Percentiles rank a stretch among this genome's conserved stretches.
Conservation (phyloP, 371 early-diverging fungal genomes). For the Rhizopus delemar region DNA sequence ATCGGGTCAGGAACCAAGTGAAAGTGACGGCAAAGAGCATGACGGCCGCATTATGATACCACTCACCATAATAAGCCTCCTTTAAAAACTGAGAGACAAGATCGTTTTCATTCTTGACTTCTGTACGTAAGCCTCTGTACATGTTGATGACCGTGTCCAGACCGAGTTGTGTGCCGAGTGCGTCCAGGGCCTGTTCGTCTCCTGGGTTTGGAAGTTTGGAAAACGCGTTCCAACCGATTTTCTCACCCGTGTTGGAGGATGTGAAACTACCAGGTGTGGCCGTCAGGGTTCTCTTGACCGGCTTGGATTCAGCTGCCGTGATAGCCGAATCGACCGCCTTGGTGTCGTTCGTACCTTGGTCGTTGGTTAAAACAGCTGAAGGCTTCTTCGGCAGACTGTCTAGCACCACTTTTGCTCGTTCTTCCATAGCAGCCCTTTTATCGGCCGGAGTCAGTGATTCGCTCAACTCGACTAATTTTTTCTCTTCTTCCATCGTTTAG, state of each 20-base stretch:
- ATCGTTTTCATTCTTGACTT: conserved; percentile 17
- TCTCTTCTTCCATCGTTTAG: conserved; percentile 12
- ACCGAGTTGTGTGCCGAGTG: conserved; percentile 19
- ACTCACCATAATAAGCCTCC: conserved; percentile 42
- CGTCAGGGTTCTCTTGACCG: background rate
- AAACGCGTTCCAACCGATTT: conserved; percentile 41
- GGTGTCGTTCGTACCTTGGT: conserved; percentile 30
- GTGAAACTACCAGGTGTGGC: conserved; percentile 18
- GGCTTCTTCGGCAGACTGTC: conserved; percentile 21
- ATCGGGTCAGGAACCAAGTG: conserved; percentile 36
- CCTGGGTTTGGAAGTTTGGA: conserved; percentile 39
- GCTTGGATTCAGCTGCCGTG: conserved; percentile 24
- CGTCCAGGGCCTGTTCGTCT: conserved; percentile 21
- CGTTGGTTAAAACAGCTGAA: conserved; percentile 17
- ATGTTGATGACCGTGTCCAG: conserved; percentile 21
- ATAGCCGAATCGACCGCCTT: conserved; percentile 9
- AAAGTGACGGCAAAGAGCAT: conserved; percentile 36
- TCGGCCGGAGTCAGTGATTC: conserved; percentile 23
- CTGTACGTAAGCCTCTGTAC: conserved; percentile 23
- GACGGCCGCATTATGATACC: conserved; percentile 42
- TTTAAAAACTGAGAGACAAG: conserved; percentile 32
- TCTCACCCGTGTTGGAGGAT: conserved; percentile 9
- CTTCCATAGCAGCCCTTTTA: conserved; percentile 22
- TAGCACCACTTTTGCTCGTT: conserved; percentile 23
- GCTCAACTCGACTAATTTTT: conserved; percentile 7